These are phyloP conservation scores for Spinacia oleracea DNA, from an alignment of 179 eudicot genomes.

Conservation along the genomic window DNA sequence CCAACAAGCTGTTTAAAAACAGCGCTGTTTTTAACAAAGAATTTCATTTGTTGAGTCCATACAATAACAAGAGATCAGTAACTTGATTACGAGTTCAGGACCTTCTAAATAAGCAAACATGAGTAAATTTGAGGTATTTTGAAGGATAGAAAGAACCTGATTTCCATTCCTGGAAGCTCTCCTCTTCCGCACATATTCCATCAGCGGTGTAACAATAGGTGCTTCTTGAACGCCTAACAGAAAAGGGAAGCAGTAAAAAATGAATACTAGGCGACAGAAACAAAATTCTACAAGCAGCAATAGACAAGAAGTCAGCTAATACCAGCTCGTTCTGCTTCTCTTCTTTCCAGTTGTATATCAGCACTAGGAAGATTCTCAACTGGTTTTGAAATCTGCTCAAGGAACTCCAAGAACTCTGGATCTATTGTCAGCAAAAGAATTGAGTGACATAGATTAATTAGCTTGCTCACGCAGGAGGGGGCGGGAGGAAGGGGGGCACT, in stretches of 20 bases:
- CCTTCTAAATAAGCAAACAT: not conserved
- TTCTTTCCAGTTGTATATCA: conserved; percentile 89
- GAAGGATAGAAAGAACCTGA: conserved; percentile 47
- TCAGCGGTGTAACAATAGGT: conserved; percentile 81
- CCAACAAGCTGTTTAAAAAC: not conserved
- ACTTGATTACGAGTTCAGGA: not conserved
- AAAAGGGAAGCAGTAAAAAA: conserved; percentile 2
- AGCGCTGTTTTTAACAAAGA: not conserved
- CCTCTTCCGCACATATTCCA: conserved; percentile 87
- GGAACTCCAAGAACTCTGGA: conserved; percentile 85
- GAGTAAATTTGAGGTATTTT: conserved; percentile 1
- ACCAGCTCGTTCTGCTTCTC: conserved; percentile 93
- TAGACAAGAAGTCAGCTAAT: conserved; percentile 1
- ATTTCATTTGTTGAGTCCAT: not conserved
- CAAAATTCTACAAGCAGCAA: not conserved
- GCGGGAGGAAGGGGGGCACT: too few species aligned
- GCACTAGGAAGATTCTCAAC: conserved; percentile 98
- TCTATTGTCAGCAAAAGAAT: conserved; percentile 36
- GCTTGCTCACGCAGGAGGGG: not conserved
- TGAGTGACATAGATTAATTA: conserved; percentile 1
- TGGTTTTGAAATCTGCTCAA: conserved; percentile 74
- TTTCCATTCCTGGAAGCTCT: conserved; percentile 79
- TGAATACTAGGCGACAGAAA: not conserved
- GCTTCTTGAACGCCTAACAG: conserved; percentile 66
- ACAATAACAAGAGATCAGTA: not conserved